Evolutionary conservation across 139 green algal genomes (phyloP).

Genomic region (Auxenochlorella pyrenoidosa): DNA sequence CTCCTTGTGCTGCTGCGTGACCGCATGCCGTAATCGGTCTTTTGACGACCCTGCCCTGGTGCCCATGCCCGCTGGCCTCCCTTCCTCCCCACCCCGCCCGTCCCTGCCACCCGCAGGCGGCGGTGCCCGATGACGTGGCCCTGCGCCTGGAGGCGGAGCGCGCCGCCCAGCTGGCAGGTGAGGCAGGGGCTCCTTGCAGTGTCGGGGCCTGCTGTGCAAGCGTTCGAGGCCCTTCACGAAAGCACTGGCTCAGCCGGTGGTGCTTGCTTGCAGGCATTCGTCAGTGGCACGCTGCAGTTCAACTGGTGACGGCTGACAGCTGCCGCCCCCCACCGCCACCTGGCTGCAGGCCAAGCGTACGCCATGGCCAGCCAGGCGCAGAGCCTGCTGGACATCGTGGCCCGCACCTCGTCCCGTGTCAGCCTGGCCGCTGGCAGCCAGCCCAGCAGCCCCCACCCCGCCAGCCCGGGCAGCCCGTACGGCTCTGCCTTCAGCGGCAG

Average conservation of each 20-base stretch:
- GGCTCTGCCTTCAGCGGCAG: neutral
- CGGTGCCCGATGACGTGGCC: neutral
- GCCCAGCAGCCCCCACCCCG: neutral
- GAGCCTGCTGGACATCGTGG: neutral
- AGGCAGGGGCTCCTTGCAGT: neutral
- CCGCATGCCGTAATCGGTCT: neutral
- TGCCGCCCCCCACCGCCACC: neutral
- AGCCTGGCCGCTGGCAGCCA: neutral
- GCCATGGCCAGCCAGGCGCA: neutral
- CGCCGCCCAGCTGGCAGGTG: slow-evolving; percentile 3
- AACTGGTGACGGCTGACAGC: neutral
- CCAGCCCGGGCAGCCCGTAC: neutral
- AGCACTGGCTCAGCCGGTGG: too few species aligned
- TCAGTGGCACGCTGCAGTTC: too few species aligned
- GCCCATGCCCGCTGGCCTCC: neutral
- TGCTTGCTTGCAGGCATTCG: too few species aligned
- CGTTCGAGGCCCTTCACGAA: too few species aligned
- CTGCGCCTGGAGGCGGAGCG: slow-evolving; percentile 2
- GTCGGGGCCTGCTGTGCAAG: neutral
- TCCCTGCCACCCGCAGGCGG: neutral
- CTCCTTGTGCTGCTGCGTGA: neutral
- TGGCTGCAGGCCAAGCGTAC: neutral
- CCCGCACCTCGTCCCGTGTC: slow-evolving; percentile 5
- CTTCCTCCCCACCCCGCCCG: neutral
- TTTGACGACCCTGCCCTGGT: neutral